Conservation (phyloP, 202 grass and related monocot genomes). For the Digitaria exilis region DNA sequence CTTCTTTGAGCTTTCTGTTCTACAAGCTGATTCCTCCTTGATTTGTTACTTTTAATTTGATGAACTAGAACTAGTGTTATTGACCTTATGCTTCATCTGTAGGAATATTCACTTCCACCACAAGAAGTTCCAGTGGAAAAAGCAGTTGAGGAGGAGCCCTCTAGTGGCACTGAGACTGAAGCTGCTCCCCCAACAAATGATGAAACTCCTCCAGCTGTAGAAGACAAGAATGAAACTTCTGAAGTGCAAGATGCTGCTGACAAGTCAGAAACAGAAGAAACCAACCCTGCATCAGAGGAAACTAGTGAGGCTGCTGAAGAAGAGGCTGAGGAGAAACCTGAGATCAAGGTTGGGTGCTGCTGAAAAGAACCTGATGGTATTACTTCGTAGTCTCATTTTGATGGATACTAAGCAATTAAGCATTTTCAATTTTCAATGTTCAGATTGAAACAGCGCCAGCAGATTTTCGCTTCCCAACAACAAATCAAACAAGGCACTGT, state of each 20-base stretch:
- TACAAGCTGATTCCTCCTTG: slow-evolving; percentile 9
- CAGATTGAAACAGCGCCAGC: slow-evolving; percentile 90
- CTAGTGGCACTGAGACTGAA: slow-evolving; percentile 25
- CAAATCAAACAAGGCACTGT: slow-evolving; percentile 92
- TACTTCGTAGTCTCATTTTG: not conserved
- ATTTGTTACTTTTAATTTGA: not conserved
- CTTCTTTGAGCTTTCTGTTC: not conserved
- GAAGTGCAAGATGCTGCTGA: slow-evolving; percentile 47
- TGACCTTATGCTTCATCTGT: slow-evolving; percentile 4
- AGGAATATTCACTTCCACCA: slow-evolving; percentile 68
- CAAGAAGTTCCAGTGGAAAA: slow-evolving; percentile 49
- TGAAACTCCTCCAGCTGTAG: slow-evolving; percentile 42
- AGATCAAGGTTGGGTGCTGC: slow-evolving; percentile 67
- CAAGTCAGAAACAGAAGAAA: slow-evolving; percentile 51
- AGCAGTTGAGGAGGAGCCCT: slow-evolving; percentile 41
- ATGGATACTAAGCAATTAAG: slow-evolving; percentile 41
- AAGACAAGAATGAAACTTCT: slow-evolving; percentile 44
- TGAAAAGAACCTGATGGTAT: not conserved
- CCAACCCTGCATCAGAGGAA: slow-evolving; percentile 50
- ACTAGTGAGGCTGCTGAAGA: slow-evolving; percentile 44
- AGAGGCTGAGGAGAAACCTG: slow-evolving; percentile 56
- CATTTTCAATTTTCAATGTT: not conserved
- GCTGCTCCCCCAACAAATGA: slow-evolving; percentile 37
- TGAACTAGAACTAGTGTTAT: not conserved
- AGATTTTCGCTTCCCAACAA: slow-evolving; percentile 93